Conservation (phyloP, 2,329 filamentous ascomycete species). For the Xylariaceae sp. region DNA sequence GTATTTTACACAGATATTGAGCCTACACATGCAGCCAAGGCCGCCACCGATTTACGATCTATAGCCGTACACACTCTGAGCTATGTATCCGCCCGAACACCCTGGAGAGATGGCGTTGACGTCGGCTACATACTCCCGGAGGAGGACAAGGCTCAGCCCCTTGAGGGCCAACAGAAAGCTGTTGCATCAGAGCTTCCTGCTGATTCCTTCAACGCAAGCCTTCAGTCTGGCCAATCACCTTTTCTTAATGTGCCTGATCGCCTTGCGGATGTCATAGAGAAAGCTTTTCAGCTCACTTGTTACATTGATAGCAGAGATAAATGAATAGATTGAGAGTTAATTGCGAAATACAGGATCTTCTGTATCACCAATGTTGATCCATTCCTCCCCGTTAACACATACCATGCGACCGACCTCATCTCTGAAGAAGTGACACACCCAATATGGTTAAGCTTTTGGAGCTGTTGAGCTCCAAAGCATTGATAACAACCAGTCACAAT, state of each 20-base stretch:
- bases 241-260: conserved; percentile 6
- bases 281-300: too few species aligned
- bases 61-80: conserved; percentile 1
- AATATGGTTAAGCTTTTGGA: too few species aligned
- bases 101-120: conserved; percentile 10
- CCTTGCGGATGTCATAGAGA: conserved; percentile 4
- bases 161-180: conserved; percentile 5
- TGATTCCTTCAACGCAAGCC: conserved; percentile 10
- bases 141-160: conserved; percentile 4
- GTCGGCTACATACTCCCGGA: conserved; percentile 15
- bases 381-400: too few species aligned
- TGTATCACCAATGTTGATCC: too few species aligned
- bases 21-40: conserved; percentile 5
- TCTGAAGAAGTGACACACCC: too few species aligned
- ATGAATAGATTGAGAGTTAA: too few species aligned
- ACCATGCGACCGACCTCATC: too few species aligned
- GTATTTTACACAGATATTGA: conserved; percentile 12
- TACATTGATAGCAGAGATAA: too few species aligned
- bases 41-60: neutral
- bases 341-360: too few species aligned
- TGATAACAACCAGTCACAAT: too few species aligned
- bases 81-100: conserved; percentile 6
- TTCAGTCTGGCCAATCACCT: conserved; percentile 12
- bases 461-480: too few species aligned
- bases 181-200: conserved; percentile 9